These are phyloP conservation scores for Sesbania bispinosa DNA, from an alignment of 306 rosid genomes.

Conservation along the genomic window DNA sequence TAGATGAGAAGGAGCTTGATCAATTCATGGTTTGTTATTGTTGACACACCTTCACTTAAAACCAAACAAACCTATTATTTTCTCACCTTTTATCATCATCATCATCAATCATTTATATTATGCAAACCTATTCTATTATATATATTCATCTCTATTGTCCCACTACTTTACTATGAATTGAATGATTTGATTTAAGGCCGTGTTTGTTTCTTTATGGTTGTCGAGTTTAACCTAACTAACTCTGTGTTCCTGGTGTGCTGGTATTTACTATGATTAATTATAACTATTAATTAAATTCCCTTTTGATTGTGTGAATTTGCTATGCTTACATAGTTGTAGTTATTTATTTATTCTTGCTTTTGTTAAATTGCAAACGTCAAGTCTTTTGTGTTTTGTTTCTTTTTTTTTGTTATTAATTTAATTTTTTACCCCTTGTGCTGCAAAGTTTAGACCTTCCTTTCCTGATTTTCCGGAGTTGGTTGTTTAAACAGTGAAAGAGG, in stretches of 20 bases:
- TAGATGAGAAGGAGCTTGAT: conserved; percentile 69
- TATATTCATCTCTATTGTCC: background rate
- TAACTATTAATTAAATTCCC: background rate
- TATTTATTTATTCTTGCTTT: background rate
- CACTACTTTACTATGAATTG: background rate
- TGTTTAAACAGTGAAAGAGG: background rate
- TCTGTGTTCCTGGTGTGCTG: background rate
- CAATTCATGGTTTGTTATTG: conserved; percentile 54
- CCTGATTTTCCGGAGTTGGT: conserved; percentile 27
- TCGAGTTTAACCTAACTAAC: background rate
- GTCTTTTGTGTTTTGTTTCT: no score
- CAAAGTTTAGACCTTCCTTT: background rate
- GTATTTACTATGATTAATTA: background rate
- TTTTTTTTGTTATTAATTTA: no score
- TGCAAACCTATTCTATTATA: background rate
- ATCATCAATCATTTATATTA: background rate
- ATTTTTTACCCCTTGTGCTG: background rate
- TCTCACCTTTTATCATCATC: background rate
- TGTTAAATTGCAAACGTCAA: no score
- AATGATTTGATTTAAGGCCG: background rate
- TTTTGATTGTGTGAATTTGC: conserved; percentile 4
- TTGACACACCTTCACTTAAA: background rate
- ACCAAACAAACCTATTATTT: background rate
- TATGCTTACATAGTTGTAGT: background rate
- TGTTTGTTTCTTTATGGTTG: background rate